Evolutionary conservation across 2,329 filamentous ascomycete genomes (phyloP), one percentile per base, ranked within the genome.

Genomic region (Botryotinia convoluta): DNA sequence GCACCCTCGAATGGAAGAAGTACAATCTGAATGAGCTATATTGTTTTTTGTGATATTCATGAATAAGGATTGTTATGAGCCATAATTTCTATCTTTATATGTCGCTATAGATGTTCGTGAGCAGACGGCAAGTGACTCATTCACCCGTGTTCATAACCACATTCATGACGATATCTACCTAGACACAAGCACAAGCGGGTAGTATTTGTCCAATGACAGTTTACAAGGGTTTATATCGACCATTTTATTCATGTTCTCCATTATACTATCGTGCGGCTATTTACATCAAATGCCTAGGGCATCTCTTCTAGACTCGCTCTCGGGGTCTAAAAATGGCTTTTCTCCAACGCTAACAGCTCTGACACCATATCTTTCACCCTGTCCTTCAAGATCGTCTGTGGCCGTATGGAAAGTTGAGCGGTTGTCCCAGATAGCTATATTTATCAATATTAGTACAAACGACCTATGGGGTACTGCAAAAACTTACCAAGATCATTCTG

Each of bases 401-500:
- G 86, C 86, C 12, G 84, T 84, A 77, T 89, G 87, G 81, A 85
- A 88, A 32, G 82, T 84, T 74, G 83, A 85, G 35, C 87, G 79
- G 74, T 89, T 89, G 75, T 89, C 87, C 87, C 87, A 90, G 74
- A 89, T 88, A 0, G 86, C 83, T 70, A 12, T 48, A 9, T 61
- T 69, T 42, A 18, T 37, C n/a, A 51, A 35, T 12, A 10, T 62
- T 48, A 51, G 45, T 35, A 44, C 29, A 20, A 6, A 22, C 44
- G 6, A 22, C 22, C 18, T 16, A 32, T 1, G 26, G 18, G 14
- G 5, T n/a, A 22, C 32, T 44, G 22, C 42, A 54, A 37, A 54
- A 37, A 69, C 71, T 73, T 18, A 73, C 71, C 71, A 37, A 82
- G 74, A 73, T 83, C 82, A 72, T 82, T 81, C 20, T 74, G 39